Evolutionary conservation across 306 rosid genomes (phyloP), one percentile per base, ranked within the genome.

Genomic region (Luffa acutangula): DNA sequence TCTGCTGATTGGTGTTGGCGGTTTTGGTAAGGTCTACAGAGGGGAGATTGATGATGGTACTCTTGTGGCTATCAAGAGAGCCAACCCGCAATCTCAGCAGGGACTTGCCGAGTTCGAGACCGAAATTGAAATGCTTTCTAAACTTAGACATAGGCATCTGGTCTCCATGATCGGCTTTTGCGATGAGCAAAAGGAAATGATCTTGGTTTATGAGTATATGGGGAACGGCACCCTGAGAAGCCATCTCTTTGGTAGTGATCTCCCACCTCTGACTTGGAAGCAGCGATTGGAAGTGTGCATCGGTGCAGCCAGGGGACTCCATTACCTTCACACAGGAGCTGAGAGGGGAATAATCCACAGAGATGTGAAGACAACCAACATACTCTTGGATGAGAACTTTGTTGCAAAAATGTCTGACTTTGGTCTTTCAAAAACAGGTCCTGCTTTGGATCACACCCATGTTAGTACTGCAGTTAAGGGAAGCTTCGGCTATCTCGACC

Each of bases 381-480:
- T 95, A 82, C 82, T 95, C 75, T 66, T 95, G 43, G 98, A 93
- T 65, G 94, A 87, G 77, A 90, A 95, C 7, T 93, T 93, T 54
- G 94, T 91, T 3, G 98, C 98, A 6, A 95, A 95, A 86, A 88
- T 95, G 99, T 77, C 98, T 18, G 99, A 95, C 81, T 95, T 95
- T 42, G 98, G 98, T 14, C 83, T 95, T 86, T 95, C 99, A 1
- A 93, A 95, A 89, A 91, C 84, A 39, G 97, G 99, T 31, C 99
- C 99, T 42, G 87, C 97, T 41, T 82, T 84, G 83, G 98, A 95
- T 33, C 98, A 90, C 48, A 95, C 98, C 36, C 99, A 93, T 86
- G 99, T 95, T 33, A 95, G 98, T 51, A 93, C 99, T 59, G 99
- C 99, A 34, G 98, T 95, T 70, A 95, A 95, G 83, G 99, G 99